Evolutionary conservation across 139 green algal genomes (phyloP), one percentile per base, ranked within the genome.

Genomic region (Chlamydomonas asymmetrica): DNA sequence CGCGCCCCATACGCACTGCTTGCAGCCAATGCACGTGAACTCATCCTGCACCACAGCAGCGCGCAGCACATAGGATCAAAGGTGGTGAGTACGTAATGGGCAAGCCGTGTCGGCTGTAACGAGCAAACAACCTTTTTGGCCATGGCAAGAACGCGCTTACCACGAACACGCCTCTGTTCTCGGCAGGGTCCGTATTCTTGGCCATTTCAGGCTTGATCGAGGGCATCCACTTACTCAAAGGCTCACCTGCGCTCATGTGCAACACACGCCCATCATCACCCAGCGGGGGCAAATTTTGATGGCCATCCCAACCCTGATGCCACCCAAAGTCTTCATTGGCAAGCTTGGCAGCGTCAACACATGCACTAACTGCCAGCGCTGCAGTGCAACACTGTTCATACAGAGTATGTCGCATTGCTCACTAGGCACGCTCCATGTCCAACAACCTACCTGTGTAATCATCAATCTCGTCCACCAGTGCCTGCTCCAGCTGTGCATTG

Each of bases 1-100:
- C 0, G 93, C 91, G 31, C 71, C 80, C 82, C 84, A 94, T 20
- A 97, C 87, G 77, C 93, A 97, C 84, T 82, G 80, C 82, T 94
- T 94, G 88, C 93, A 97, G 23, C 93, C 93, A 49, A 97, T 97
- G 86, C 93, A 97, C 0, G 87, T 75, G 39, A 86, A 78, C 76
- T 97, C 92, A 72, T 96, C 92, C 68, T 75, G 39, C 32, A n/a
- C 32, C 60, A 39, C 60, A 66, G 10, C 7, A 5, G 31, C 56
- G 32, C 22, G 56, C 25, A 63, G 13, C 56, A n/a, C 49, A 22
- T 57, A 18, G 18, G 18, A 57, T 18, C 49, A 57, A 18, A 57
- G 22, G 18, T 57, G 49, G 22, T 22, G 18, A 57, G 49, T 29
- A 65, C 45, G 29, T 38, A 49, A 34, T 27, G 32, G n/a, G n/a